Conservation (phyloP, 140 eudicot species). For the Stevia rebaudiana region DNA sequence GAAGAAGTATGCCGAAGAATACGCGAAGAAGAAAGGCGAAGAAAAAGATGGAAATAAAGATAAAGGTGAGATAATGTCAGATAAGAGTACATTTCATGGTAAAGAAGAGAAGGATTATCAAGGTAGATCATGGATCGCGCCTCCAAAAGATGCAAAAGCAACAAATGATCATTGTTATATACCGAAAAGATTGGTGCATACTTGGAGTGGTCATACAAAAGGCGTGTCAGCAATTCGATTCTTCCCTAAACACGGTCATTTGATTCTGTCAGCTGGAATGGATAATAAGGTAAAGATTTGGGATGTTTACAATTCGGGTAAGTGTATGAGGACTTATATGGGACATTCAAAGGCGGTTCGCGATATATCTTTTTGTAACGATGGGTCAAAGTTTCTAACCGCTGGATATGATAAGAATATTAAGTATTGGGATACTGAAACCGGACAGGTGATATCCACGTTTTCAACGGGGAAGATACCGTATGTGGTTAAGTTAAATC, state of each 20-base stretch:
- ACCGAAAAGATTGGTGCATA: conserved; percentile 89
- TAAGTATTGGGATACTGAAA: conserved; percentile 98
- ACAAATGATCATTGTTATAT: conserved; percentile 82
- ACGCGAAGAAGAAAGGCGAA: conserved; percentile 82
- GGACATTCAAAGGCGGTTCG: conserved; percentile 91
- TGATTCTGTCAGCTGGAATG: conserved; percentile 94
- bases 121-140: conserved; percentile 93
- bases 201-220: conserved; percentile 96
- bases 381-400: conserved; percentile 78
- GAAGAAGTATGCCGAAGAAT: conserved; percentile 87
- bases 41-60: conserved; percentile 60
- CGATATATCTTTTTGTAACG: conserved; percentile 84
- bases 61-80: conserved; percentile 48
- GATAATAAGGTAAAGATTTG: conserved; percentile 90
- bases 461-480: conserved; percentile 94
- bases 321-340: conserved; percentile 99
- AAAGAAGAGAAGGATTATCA: conserved; percentile 95
- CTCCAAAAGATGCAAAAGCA: conserved; percentile 87
- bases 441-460: conserved; percentile 88
- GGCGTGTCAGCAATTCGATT: conserved; percentile 95
- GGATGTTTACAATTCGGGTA: conserved; percentile 91
- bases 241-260: conserved; percentile 82
- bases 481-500: conserved; percentile 86
- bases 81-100: conserved; percentile 91
- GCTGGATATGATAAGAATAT: conserved; percentile 95